Percentiles rank a stretch among this genome's conserved stretches.
Conservation (phyloP, 345 rosid genomes). For the Pelargonium nanum region DNA sequence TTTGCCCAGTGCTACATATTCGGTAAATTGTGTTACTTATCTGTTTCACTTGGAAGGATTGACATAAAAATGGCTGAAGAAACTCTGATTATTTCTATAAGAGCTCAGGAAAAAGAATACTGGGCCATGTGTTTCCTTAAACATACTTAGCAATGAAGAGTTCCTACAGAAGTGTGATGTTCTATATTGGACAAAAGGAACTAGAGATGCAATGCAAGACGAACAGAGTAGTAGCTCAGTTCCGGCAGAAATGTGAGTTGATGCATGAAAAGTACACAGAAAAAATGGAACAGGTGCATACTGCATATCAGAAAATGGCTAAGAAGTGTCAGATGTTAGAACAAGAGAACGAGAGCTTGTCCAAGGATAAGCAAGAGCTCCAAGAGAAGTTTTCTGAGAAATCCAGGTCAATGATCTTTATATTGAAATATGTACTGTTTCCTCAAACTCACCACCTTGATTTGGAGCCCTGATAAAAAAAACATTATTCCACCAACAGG, state of each 20-base stretch:
- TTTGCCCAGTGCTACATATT: neutral
- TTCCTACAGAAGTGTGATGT: constrained; percentile 84
- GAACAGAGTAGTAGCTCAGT: constrained; percentile 73
- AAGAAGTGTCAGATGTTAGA: constrained; percentile 87
- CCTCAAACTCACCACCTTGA: neutral
- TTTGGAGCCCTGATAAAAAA: neutral
- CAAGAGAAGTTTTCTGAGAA: constrained; percentile 92
- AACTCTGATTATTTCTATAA: neutral
- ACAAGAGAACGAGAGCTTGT: constrained; percentile 72
- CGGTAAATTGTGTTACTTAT: neutral
- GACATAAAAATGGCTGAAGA: neutral
- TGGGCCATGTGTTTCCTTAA: constrained; percentile 30
- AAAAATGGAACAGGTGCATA: constrained; percentile 79
- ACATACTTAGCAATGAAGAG: constrained; percentile 72
- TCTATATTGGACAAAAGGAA: constrained; percentile 77
- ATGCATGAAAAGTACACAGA: constrained; percentile 88
- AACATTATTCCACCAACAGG: constrained; percentile 23
- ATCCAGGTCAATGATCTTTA: constrained; percentile 43
- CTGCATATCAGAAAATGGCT: constrained; percentile 86
- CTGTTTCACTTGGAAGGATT: constrained; percentile 5
- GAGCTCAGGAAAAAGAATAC: constrained; percentile 4
- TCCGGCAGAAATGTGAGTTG: constrained; percentile 77
- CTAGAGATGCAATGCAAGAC: constrained; percentile 88
- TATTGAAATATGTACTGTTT: constrained; percentile 6
- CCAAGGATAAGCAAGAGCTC: constrained; percentile 91